Evolutionary conservation across 768 basidiomycete genomes (phyloP).

Genomic region (Polyporus arcularius): DNA sequence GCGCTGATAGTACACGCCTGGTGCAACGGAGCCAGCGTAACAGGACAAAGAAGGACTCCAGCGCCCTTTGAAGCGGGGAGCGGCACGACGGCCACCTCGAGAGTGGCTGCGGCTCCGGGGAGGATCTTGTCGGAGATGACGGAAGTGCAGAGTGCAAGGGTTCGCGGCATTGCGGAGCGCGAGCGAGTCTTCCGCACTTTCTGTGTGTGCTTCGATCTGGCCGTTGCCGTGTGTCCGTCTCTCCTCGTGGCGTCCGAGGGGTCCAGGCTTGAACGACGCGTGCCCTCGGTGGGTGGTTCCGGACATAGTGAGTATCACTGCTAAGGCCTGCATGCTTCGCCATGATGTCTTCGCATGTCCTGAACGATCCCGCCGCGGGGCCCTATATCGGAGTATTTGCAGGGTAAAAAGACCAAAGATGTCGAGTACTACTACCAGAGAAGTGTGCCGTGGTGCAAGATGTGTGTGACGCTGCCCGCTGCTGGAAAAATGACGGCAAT

Average conservation of each 20-base stretch:
- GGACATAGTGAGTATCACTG: constrained; percentile 4
- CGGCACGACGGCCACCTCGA: neutral
- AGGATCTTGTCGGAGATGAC: neutral
- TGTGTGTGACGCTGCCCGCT: constrained; percentile 2
- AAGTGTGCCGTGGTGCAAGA: neutral
- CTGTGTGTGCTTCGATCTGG: neutral
- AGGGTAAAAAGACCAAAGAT: constrained; percentile 6
- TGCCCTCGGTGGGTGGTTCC: constrained; percentile 3
- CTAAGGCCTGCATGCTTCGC: constrained; percentile 7
- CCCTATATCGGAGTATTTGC: constrained; percentile 2
- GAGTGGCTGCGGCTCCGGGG: neutral
- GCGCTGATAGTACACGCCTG: constrained; percentile 13
- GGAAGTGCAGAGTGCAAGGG: constrained; percentile 13
- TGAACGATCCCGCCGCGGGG: neutral
- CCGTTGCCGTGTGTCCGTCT: constrained; percentile 11
- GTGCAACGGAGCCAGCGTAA: neutral
- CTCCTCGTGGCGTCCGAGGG: constrained; percentile 13
- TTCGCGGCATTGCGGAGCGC: constrained; percentile 7
- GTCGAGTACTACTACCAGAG: constrained; percentile 10
- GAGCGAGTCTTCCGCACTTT: neutral
- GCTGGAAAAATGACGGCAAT: constrained; percentile 1
- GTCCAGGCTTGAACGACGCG: constrained; percentile 9
- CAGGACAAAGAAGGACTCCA: neutral
- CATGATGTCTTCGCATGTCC: constrained; percentile 14
- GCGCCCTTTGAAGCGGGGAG: constrained; percentile 14